Conservation (phyloP, 1,284 basidiomycete genomes). For the Ganoderma boninense region DNA sequence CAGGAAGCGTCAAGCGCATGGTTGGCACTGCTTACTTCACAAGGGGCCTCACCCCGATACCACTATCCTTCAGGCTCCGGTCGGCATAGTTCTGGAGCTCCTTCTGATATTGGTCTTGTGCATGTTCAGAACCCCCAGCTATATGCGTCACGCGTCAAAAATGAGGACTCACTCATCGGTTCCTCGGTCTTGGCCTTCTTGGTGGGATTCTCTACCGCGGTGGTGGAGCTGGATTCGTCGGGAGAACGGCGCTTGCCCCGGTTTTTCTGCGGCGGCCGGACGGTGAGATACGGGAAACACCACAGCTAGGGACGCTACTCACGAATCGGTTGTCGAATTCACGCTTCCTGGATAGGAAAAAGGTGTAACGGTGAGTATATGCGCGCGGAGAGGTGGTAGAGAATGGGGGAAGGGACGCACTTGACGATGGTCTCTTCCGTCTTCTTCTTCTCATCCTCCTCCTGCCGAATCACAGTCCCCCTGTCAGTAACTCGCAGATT, state of each 20-base stretch:
- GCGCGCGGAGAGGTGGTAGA: slow-evolving; percentile 12
- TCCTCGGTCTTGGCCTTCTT: slow-evolving; percentile 50
- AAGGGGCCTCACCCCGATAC: slow-evolving; percentile 49
- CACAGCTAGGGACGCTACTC: slow-evolving; percentile 40
- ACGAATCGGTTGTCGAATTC: slow-evolving; percentile 71
- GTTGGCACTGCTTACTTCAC: slow-evolving; percentile 43
- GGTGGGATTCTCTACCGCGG: slow-evolving; percentile 44
- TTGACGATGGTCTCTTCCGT: slow-evolving; percentile 56
- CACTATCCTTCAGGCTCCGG: slow-evolving; percentile 48
- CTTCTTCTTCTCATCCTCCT: slow-evolving; percentile 66
- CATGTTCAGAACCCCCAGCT: not conserved
- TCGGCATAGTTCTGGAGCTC: slow-evolving; percentile 48
- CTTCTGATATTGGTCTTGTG: slow-evolving; percentile 45
- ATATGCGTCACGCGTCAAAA: not conserved
- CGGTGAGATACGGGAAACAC: slow-evolving; percentile 7
- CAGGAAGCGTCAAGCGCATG: slow-evolving; percentile 6
- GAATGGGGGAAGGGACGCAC: slow-evolving; percentile 41
- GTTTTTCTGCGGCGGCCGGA: slow-evolving; percentile 53
- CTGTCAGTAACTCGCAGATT: not conserved
- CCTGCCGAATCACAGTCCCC: slow-evolving; percentile 40
- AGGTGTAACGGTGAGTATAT: slow-evolving; percentile 10
- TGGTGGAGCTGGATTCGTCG: slow-evolving; percentile 44
- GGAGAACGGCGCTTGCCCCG: slow-evolving; percentile 65
- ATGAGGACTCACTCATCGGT: slow-evolving; percentile 40
- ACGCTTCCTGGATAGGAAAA: slow-evolving; percentile 56